Base-by-base conservation (phyloP, 2,329 filamentous ascomycete species). In the Chrysoporthe cubensis region DNA sequence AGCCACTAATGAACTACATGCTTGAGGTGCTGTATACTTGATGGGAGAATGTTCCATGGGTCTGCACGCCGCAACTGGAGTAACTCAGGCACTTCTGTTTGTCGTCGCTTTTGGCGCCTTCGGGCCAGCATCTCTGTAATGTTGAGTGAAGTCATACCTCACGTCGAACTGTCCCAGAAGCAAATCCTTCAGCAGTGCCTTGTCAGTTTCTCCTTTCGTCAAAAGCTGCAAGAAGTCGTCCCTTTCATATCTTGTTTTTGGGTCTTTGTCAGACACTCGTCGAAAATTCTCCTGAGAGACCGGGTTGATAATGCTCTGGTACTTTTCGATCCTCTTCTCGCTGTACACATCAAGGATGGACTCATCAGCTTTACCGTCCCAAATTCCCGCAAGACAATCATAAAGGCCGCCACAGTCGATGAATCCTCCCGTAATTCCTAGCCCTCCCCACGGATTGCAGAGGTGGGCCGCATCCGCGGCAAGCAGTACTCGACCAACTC, bases 351-450 rank as follows among this genome's bases (percentile, higher is more conserved):
- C 80, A 18, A 84, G 72, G 66, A 84, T 83, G 0, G 75, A 75
- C 58, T 80, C 81, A 65, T 82, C 80, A 1, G 80, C 81, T 42
- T 75, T 74, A 1, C 81, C 80, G 40, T 82, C 78, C 76, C 77
- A 82, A 58, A 83, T 79, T 0, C 81, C 81, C 2, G 76, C 75
- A 2, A 90, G 80, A 72, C 87, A 88, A 71, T 90, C 87, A 67
- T 83, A 87, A 6, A 90, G 80, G 0, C 86, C 86, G 13, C 86
- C 87, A 2, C 88, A 82, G 71, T 90, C 88, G n/a, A 87, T 85
- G 65, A 90, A 86, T 0, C 88, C 88, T 6, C 87, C 87, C 0
- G 87, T 90, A 62, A 90, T 83, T 1, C 88, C 88, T 18, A 90
- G 78, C 0, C 88, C 88, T 58, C 88, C 88, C 76, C 84, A 83